phyloP scores from a whole-genome alignment of 768 basidiomycete species.

The Gloeophyllum trabeum region DNA sequence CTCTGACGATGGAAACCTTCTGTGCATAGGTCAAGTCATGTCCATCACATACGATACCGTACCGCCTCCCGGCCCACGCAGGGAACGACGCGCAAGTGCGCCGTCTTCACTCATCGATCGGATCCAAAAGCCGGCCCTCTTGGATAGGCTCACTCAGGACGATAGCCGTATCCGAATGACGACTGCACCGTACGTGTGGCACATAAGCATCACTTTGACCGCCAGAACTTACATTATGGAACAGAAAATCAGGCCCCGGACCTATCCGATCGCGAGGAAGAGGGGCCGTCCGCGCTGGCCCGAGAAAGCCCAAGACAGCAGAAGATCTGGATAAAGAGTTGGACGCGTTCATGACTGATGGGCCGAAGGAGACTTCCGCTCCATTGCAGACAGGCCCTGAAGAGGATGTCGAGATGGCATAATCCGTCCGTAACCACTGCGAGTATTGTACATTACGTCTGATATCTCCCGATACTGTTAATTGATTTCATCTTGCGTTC shows the following conservation, averaged over 20 bases:
- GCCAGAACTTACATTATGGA: neutral
- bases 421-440: too few relatives aligned
- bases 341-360: constrained; percentile 74
- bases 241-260: constrained; percentile 14
- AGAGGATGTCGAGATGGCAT: constrained; percentile 51
- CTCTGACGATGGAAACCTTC: neutral
- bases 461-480: neutral
- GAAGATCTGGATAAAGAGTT: constrained; percentile 84
- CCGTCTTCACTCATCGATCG: constrained; percentile 61
- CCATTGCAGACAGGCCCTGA: constrained; percentile 8
- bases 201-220: neutral
- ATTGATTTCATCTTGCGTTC: neutral
- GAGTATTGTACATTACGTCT: neutral
- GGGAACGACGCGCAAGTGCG: constrained; percentile 28
- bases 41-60: constrained; percentile 47
- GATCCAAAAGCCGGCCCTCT: constrained; percentile 64
- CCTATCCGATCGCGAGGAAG: constrained; percentile 23
- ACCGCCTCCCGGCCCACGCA: constrained; percentile 23
- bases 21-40: constrained; percentile 70
- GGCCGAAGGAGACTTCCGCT: constrained; percentile 8
- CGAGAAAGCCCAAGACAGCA: constrained; percentile 56
- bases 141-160: constrained; percentile 49
- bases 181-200: neutral
- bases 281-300: constrained; percentile 19
- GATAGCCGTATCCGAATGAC: constrained; percentile 12